phyloP scores from a whole-genome alignment of 768 basidiomycete genomes.

The Tephrocybe rancida region DNA sequence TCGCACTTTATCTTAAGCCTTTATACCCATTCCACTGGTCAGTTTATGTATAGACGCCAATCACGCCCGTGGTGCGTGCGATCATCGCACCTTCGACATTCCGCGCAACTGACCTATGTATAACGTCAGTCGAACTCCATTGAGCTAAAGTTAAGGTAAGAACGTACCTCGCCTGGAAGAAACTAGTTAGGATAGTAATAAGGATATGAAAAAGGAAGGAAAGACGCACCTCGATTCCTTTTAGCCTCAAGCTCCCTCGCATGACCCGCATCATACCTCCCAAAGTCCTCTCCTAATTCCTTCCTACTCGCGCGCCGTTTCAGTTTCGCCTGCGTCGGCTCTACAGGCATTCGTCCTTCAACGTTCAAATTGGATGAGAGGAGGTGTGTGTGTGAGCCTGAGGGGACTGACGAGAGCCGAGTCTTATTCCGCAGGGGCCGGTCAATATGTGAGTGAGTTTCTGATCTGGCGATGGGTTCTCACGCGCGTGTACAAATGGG shows the following conservation, averaged over 20 bases:
- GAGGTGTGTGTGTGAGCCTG: background rate
- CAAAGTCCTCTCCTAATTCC: conserved; percentile 47
- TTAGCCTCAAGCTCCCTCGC: conserved; percentile 74
- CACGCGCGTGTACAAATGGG: too few species aligned
- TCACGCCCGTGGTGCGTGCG: conserved; percentile 28
- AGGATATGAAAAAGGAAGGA: background rate
- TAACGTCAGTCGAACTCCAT: conserved; percentile 7
- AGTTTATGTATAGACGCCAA: conserved; percentile 15
- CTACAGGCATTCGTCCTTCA: conserved; percentile 51
- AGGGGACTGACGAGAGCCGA: background rate
- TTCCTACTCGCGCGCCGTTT: conserved; percentile 52
- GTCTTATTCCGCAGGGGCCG: background rate
- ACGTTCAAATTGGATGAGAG: background rate
- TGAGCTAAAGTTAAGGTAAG: conserved; percentile 1
- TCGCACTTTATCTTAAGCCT: conserved; percentile 83
- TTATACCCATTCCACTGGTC: conserved; percentile 2
- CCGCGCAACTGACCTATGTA: conserved; percentile 71
- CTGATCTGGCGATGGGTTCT: too few species aligned
- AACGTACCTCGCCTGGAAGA: conserved; percentile 31
- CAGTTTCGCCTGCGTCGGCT: conserved; percentile 51
- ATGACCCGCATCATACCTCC: conserved; percentile 50
- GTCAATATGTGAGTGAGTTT: too few species aligned
- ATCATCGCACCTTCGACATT: conserved; percentile 75
- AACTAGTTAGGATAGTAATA: conserved; percentile 9
- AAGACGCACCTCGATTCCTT: conserved; percentile 57